Base-by-base conservation (phyloP, 176 grass and related monocot genomes). In the Neostapfia colusana region DNA sequence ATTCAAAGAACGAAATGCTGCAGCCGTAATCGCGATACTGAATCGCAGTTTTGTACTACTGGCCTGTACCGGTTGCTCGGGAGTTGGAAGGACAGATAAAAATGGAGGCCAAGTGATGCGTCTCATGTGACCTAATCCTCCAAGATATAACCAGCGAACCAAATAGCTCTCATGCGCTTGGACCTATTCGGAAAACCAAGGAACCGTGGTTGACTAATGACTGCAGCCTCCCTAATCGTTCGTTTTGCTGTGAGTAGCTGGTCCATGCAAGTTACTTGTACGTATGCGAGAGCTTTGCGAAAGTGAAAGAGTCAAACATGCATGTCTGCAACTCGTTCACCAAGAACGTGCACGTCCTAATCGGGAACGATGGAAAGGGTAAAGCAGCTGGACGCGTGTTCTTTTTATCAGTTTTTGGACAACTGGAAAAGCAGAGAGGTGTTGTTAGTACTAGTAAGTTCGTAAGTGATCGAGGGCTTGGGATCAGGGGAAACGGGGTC, bases 261-360 rank as follows among this genome's bases (percentile, higher is more conserved):
- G 67, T 78, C 85, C 50, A 45, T 31, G 67, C 67, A 82, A 87
- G 79, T 35, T 35, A 67, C 1, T 63, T 35, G 0, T 23, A 23
- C 15, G 31, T 31, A 31, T 3, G 31, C 31, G 31, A 31, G 13
- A 27, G 37, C 21, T 16, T 71, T 56, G 6, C 21, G 41, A 85
- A 80, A 79, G 79, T 24, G 20, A 65, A 82, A 69, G 46, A 71
- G 58, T 72, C 72, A 51, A 83, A 73, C 74, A 31, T n/a, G 3
- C 31, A 54, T 69, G 54, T 27, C 36, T 76, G 71, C 84, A 55
- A 21, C 10, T 36, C 79, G 79, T 72, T 87, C 60, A 67, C 60
- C 73, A 78, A 78, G 79, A 87, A 76, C 63, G 51, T 76, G 46
- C 67, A 67, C 24, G 63, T 88, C 85, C 61, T 18, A 74, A 87